Conservation (phyloP, 2,329 filamentous ascomycete genomes). For the Phaeosphaeriaceae sp. region DNA sequence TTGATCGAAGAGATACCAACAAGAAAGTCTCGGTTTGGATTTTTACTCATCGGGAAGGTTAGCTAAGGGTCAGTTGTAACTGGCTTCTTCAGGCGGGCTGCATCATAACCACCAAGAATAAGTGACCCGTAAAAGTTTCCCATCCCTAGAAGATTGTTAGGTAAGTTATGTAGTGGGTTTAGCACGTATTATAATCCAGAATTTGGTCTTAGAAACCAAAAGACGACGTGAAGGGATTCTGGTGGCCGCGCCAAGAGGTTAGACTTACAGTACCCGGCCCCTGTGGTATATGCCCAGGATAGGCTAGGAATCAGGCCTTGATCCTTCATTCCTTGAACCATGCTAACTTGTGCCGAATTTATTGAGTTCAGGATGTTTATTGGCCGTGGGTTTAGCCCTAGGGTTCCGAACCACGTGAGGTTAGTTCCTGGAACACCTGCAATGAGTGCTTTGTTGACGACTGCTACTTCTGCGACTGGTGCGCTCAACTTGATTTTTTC, state of each 20-base stretch:
- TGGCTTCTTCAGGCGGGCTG: conserved; percentile 38
- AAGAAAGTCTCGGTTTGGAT: conserved; percentile 20
- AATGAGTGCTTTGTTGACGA: conserved; percentile 41
- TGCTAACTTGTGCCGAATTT: conserved; percentile 34
- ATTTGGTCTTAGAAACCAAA: too few relatives aligned
- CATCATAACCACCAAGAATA: conserved; percentile 49
- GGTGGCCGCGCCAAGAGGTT: neutral
- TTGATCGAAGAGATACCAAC: conserved; percentile 23
- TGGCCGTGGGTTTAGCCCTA: conserved; percentile 26
- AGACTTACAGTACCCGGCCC: conserved; percentile 31
- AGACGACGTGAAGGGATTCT: conserved; percentile 24
- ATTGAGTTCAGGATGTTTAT: conserved; percentile 46
- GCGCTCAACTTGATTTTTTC: conserved; percentile 41
- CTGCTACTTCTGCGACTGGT: conserved; percentile 16
- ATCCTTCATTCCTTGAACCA: conserved; percentile 32
- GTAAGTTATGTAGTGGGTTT: too few relatives aligned
- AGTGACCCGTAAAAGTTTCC: conserved; percentile 46
- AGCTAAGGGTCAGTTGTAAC: conserved; percentile 16
- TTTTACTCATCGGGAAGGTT: conserved; percentile 23
- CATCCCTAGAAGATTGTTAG: conserved; percentile 22
- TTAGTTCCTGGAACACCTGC: conserved; percentile 45
- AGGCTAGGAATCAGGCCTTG: conserved; percentile 36
- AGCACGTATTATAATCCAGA: too few relatives aligned
- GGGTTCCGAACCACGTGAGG: conserved; percentile 33
- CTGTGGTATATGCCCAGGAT: conserved; percentile 48